A percentile compares a stretch with the other conserved stretches of the same genome.
Conservation (phyloP, 768 basidiomycete species). For the Kockovaella imperatae region DNA sequence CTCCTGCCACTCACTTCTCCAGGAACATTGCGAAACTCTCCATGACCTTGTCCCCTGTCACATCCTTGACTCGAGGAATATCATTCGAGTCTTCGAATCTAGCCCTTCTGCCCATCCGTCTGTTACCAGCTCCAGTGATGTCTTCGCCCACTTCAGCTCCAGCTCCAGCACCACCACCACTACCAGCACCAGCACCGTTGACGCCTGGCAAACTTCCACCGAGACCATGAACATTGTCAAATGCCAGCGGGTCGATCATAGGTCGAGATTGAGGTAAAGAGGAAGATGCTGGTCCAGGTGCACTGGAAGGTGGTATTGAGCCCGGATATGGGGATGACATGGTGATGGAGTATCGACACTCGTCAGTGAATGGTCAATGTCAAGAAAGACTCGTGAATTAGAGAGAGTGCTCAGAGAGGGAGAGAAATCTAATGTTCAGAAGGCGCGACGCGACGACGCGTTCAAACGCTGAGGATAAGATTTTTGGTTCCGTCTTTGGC, state of each 20-base stretch:
- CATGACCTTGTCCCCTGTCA: conserved; percentile 89
- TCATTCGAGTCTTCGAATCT: conserved; percentile 47
- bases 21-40: conserved; percentile 87
- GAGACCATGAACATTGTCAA: conserved; percentile 32
- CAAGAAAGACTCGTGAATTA: too few relatives aligned
- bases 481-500: too few relatives aligned
- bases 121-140: neutral
- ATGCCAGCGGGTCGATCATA: conserved; percentile 29
- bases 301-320: conserved; percentile 19
- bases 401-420: neutral
- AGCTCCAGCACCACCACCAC: too few relatives aligned
- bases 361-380: too few relatives aligned
- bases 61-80: conserved; percentile 81
- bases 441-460: neutral
- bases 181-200: neutral
- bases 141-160: conserved; percentile 3
- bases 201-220: conserved; percentile 14
- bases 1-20: conserved; percentile 57
- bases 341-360: neutral
- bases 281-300: conserved; percentile 21
- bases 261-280: conserved; percentile 25
- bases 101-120: conserved; percentile 10
- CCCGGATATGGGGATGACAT: conserved; percentile 22
- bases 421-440: neutral
- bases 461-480: neutral